A percentile compares a stretch with the other conserved stretches of the same genome.
Evolutionary conservation across 1,284 basidiomycete species (phyloP).

Genomic region (Golubevia sp.): DNA sequence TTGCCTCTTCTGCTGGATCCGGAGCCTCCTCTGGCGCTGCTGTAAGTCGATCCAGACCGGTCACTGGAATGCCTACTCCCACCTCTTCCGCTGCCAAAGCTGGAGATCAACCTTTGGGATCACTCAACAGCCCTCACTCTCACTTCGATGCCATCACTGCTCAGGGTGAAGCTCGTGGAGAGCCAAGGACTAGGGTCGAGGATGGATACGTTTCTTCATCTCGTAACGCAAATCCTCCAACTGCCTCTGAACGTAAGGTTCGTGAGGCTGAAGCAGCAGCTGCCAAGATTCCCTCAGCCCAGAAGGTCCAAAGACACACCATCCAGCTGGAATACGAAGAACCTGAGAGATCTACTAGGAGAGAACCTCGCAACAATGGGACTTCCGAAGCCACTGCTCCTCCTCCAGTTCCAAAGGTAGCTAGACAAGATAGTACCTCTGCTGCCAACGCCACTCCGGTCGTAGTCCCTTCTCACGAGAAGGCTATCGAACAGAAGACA

Average conservation of each 20-base stretch:
- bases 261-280: conserved; percentile 12
- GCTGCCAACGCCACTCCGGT: conserved; percentile 2
- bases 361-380: not conserved
- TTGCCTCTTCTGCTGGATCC: not conserved
- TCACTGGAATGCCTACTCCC: conserved; percentile 11
- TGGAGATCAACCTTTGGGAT: not conserved
- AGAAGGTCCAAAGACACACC: conserved; percentile 49
- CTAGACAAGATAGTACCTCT: not conserved
- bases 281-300: conserved; percentile 15
- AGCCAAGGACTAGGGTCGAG: conserved; percentile 32
- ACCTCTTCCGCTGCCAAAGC: not conserved
- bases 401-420: not conserved
- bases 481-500: conserved; percentile 1
- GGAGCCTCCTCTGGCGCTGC: not conserved
- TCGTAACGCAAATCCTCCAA: not conserved
- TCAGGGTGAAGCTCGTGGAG: conserved; percentile 31
- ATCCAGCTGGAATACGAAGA: conserved; percentile 51
- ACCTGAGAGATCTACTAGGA: conserved; percentile 1
- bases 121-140: not conserved
- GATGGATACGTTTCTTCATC: conserved; percentile 4
- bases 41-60: conserved; percentile 7
- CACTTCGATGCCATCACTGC: conserved; percentile 12
- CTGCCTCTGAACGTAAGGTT: not conserved
- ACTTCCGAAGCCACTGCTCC: not conserved
- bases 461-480: conserved; percentile 1